These are phyloP conservation scores for Endothia cerciana DNA, from an alignment of 2,329 filamentous ascomycete genomes.

Conservation along the genomic window DNA sequence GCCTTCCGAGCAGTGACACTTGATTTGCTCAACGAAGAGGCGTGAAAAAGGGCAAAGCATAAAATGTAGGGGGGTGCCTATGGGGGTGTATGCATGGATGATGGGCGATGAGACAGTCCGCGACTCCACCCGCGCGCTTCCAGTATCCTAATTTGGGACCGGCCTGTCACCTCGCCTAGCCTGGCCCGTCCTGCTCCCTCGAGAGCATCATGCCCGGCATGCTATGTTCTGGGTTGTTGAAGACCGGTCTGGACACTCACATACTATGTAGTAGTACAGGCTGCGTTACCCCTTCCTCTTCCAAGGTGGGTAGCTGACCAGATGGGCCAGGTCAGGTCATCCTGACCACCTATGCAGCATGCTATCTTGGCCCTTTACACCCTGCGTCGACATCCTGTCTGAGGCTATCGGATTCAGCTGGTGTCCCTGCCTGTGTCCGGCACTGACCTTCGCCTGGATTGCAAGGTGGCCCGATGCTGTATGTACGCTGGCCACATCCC, in stretches of 20 bases:
- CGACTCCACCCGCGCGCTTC: constrained; percentile 4
- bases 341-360: not conserved
- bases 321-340: not conserved
- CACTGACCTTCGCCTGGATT: no score
- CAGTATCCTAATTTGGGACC: not conserved
- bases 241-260: not conserved
- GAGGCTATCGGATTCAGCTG: not conserved
- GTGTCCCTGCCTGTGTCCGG: no score
- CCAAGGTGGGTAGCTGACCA: not conserved
- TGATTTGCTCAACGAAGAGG: not conserved
- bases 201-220: not conserved
- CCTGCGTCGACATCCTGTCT: not conserved
- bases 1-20: not conserved
- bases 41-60: not conserved
- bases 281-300: not conserved
- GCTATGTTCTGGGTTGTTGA: no score
- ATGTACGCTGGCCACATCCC: no score
- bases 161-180: not conserved
- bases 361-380: not conserved
- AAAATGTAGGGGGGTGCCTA: not conserved
- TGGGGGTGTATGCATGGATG: not conserved
- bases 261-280: not conserved
- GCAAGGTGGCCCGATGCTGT: no score
- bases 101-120: not conserved
- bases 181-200: not conserved